Conservation (phyloP, 805 yeast species). For the Saturnispora serradocipensis region DNA sequence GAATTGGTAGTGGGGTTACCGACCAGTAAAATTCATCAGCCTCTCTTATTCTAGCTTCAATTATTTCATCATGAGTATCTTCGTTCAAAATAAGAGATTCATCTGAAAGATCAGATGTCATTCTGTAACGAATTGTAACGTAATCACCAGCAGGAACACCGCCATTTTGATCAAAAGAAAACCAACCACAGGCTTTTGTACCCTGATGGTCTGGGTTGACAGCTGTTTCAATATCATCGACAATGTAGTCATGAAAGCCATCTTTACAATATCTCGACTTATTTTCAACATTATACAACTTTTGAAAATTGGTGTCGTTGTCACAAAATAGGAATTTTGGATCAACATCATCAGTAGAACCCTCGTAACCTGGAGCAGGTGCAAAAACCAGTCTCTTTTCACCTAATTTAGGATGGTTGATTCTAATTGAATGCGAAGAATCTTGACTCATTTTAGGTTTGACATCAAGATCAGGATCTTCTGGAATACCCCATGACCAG, state of each 20-base stretch:
- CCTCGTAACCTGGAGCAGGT: constrained; percentile 72
- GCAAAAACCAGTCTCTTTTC: constrained; percentile 59
- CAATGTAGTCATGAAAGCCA: constrained; percentile 80
- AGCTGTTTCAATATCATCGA: constrained; percentile 48
- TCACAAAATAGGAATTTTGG: constrained; percentile 79
- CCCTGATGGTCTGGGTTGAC: constrained; percentile 67
- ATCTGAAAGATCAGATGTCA: constrained; percentile 28
- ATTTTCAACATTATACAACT: constrained; percentile 57
- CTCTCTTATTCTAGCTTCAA: constrained; percentile 68
- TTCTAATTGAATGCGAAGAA: constrained; percentile 40
- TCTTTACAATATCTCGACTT: constrained; percentile 63
- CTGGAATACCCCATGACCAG: constrained; percentile 81
- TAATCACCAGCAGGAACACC: constrained; percentile 82
- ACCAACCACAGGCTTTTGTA: constrained; percentile 82
- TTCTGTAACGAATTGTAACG: constrained; percentile 74
- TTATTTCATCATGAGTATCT: constrained; percentile 57
- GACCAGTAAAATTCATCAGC: constrained; percentile 92
- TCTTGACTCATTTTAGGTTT: constrained; percentile 42
- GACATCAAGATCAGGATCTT: constrained; percentile 12
- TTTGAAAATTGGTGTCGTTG: constrained; percentile 71
- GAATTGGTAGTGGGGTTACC: constrained; percentile 74
- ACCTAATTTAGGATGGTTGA: constrained; percentile 66
- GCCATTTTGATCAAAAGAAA: constrained; percentile 62
- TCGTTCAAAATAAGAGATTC: constrained; percentile 48
- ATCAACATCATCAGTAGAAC: constrained; percentile 53